Percentiles rank a stretch among this genome's conserved stretches.
Evolutionary conservation across 2,329 filamentous ascomycete genomes (phyloP).

Genomic region (Catunica adiposa): DNA sequence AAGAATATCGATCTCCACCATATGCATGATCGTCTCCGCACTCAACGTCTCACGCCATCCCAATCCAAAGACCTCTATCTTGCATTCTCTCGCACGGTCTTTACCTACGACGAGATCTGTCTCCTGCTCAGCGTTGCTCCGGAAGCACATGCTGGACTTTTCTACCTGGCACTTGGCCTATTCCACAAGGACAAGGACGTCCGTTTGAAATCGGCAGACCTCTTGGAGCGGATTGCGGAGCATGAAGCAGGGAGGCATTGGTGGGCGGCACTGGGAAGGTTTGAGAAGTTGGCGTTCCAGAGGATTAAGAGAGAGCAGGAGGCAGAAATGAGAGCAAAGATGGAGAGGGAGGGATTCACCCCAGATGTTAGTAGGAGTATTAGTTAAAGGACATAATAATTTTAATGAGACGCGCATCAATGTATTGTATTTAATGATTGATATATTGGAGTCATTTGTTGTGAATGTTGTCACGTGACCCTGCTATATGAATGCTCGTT

Average conservation of each 20-base stretch:
- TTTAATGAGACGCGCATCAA: background rate
- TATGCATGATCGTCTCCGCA: conserved; percentile 77
- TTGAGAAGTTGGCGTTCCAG: conserved; percentile 73
- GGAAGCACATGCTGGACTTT: conserved; percentile 73
- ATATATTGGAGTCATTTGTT: background rate
- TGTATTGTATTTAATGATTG: background rate
- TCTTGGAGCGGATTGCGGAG: conserved; percentile 65
- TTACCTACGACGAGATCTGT: conserved; percentile 70
- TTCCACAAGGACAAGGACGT: conserved; percentile 81
- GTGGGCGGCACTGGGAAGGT: conserved; percentile 73
- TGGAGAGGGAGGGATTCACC: conserved; percentile 26
- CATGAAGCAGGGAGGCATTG: conserved; percentile 89
- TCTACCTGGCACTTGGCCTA: conserved; percentile 77
- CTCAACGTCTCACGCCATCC: conserved; percentile 57
- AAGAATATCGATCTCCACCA: conserved; percentile 79
- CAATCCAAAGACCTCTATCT: conserved; percentile 76
- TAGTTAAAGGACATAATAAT: conserved; percentile 23
- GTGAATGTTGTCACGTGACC: background rate
- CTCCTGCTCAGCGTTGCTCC: conserved; percentile 69
- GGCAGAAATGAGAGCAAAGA: conserved; percentile 30
- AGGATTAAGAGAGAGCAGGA: conserved; percentile 55
- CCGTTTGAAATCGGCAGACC: conserved; percentile 55
- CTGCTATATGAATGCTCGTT: background rate
- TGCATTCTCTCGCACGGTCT: conserved; percentile 57
- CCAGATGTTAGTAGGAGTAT: conserved; percentile 30